Conservation (phyloP, 2,329 filamentous ascomycete genomes). For the Fusarium piperis region DNA sequence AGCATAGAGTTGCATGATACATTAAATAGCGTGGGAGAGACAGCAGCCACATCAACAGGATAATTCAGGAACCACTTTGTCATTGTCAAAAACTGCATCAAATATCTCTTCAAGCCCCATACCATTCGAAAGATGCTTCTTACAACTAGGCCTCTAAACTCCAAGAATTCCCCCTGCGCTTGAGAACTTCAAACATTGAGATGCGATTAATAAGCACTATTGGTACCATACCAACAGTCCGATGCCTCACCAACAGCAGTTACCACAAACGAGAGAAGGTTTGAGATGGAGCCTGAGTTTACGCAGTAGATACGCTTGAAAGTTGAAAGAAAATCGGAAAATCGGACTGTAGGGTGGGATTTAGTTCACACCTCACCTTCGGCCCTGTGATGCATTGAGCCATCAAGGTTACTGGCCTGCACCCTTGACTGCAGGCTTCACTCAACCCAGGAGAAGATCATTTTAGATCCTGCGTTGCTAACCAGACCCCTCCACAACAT, state of each 20-base stretch:
- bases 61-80: neutral
- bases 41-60: neutral
- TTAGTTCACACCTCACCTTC: neutral
- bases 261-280: no score
- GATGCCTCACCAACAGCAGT: no score
- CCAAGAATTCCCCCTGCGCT: neutral
- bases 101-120: neutral
- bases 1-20: neutral
- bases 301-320: no score
- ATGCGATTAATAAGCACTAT: neutral
- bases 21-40: neutral
- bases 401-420: neutral
- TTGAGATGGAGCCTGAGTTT: no score
- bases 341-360: neutral
- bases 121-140: neutral
- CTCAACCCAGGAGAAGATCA: neutral
- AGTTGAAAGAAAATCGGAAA: neutral
- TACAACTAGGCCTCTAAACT: neutral
- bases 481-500: neutral
- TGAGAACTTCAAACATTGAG: neutral
- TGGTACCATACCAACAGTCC: neutral
- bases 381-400: neutral
- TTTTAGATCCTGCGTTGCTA: neutral
- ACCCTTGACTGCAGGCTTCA: neutral
- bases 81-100: neutral